Evolutionary conservation across 2,329 filamentous ascomycete species (phyloP), one percentile per base, ranked within the genome.

Genomic region (Diaporthe helianthi): DNA sequence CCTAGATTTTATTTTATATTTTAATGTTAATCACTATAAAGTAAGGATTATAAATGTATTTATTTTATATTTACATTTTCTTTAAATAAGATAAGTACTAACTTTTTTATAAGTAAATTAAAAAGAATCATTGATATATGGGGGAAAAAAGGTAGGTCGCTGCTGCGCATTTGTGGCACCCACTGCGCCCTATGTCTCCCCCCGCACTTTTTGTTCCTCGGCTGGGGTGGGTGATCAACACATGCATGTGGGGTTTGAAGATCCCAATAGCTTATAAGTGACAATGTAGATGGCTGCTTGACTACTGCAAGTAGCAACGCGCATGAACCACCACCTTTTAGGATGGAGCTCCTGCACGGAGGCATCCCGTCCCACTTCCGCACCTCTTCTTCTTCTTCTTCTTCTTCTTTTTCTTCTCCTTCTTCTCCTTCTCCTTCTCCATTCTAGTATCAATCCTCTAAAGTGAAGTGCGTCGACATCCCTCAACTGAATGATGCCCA

Each of bases 401-500:
- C 7, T 5, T 46, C 41, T 46, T 29, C 12, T 15, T 24, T 10
- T 33, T 29, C 44, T 63, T 19, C 29, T 12, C n/a, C 12, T 19
- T 26, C 13, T 49, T 3, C 15, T 55, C 7, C 15, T 15, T 13
- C 29, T 33, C 9, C 2, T 22, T 15, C 24, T 31, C 22, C 36
- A 38, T 15, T 38, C 26, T 12, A 36, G 22, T 3, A 19, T 47
- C 38, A 31, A 12, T 5, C 26, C 29, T 44, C 29, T 49, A 44
- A 47, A 22, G 17, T 44, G 52, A 47, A 22, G 17, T 44, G 9
- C 33, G 19, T 4, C 36, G 36, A 10, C 41, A 10, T 19, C 44
- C 24, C 19, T 22, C 17, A 15, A 41, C 24, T 58, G 72, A 73
- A 41, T 4, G 84, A 84, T 83, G 82, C 83, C 80, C 49, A 78